Percentiles rank a stretch among this genome's conserved stretches.
Evolutionary conservation across 192 early-diverging fungal genomes (phyloP).

Genomic region (Jimgerdemannia flammicorona): DNA sequence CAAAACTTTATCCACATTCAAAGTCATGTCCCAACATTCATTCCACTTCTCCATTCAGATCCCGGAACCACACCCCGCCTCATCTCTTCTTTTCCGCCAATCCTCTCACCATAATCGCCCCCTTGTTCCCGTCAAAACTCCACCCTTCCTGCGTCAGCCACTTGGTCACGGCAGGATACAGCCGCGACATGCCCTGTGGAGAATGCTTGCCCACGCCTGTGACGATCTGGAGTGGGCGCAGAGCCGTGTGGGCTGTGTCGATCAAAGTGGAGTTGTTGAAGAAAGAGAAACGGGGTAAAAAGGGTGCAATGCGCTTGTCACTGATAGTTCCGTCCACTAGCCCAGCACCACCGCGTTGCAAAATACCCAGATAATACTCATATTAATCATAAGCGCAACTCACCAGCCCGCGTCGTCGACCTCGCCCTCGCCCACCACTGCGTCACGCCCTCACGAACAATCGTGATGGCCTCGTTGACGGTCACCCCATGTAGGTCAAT

Average conservation of each 20-base stretch:
- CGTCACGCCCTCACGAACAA: constrained; percentile 54
- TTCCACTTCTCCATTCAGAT: too few species aligned
- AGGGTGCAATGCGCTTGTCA: too few species aligned
- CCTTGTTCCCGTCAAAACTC: constrained; percentile 46
- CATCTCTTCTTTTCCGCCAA: constrained; percentile 9
- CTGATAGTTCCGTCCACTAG: too few species aligned
- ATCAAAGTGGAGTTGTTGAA: too few species aligned
- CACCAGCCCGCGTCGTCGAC: constrained; percentile 30
- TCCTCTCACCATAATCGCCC: constrained; percentile 52
- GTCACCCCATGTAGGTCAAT: constrained; percentile 70
- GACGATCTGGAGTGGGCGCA: constrained; percentile 57
- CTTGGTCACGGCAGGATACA: constrained; percentile 48
- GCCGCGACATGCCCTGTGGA: constrained; percentile 43
- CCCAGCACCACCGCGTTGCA: too few species aligned
- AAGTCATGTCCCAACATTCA: too few species aligned
- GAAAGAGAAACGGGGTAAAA: too few species aligned
- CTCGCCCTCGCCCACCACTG: constrained; percentile 57
- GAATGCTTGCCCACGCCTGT: constrained; percentile 70
- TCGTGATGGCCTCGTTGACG: constrained; percentile 52
- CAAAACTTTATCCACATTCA: too few species aligned
- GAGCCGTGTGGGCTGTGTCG: constrained; percentile 2
- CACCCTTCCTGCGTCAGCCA: constrained; percentile 51
- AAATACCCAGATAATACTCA: too few species aligned
- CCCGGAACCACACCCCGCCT: neutral
- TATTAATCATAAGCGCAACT: too few species aligned